Conservation (phyloP, 331 rosid species). For the Malus hybrid region DNA sequence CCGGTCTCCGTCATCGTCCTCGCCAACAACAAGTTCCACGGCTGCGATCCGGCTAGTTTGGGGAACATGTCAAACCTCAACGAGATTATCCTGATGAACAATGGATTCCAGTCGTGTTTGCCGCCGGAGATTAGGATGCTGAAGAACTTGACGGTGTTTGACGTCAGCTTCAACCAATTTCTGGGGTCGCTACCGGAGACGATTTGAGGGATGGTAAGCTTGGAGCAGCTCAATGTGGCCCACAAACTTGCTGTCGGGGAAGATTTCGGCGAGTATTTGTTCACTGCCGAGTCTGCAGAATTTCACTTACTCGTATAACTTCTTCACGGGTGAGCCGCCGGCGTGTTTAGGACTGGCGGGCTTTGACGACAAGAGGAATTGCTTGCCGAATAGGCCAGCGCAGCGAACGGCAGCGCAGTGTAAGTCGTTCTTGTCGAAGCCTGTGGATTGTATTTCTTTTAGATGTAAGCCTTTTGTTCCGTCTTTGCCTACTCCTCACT, state of each 20-base stretch:
- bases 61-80: constrained; percentile 77
- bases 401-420: constrained; percentile 65
- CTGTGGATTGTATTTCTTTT: constrained; percentile 65
- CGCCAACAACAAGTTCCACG: constrained; percentile 81
- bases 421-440: constrained; percentile 73
- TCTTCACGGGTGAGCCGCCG: constrained; percentile 36
- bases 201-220: constrained; percentile 42
- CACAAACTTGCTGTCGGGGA: too few species aligned
- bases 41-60: constrained; percentile 79
- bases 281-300: too few species aligned
- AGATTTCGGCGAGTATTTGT: too few species aligned
- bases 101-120: constrained; percentile 64
- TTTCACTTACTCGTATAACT: too few species aligned
- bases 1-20: constrained; percentile 91
- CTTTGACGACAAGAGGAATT: constrained; percentile 58
- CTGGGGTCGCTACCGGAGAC: constrained; percentile 71
- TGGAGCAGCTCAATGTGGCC: constrained; percentile 70
- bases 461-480: constrained; percentile 52
- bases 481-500: constrained; percentile 19
- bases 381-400: constrained; percentile 55
- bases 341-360: constrained; percentile 43
- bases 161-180: constrained; percentile 71
- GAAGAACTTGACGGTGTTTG: constrained; percentile 78
- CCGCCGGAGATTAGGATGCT: constrained; percentile 67
- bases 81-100: constrained; percentile 76